Percentiles rank a stretch among this genome's conserved stretches.
These are phyloP conservation scores for Hemerocallis citrina DNA, from an alignment of 106 monocot species.

Conservation along the genomic window DNA sequence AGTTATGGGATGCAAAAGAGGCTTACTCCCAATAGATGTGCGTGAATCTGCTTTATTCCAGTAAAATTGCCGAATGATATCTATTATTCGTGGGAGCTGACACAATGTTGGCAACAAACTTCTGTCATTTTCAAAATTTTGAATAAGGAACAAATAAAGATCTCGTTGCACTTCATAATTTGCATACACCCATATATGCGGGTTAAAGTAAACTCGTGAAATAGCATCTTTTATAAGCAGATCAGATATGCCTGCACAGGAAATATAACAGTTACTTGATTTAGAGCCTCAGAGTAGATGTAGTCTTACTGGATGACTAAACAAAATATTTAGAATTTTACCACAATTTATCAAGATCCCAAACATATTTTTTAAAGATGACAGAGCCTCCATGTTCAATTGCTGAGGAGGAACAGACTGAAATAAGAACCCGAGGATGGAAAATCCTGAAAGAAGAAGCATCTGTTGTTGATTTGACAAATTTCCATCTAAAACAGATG, in stretches of 20 bases:
- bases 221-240: conserved; percentile 76
- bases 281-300: neutral
- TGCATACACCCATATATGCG: conserved; percentile 83
- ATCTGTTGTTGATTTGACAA: conserved; percentile 94
- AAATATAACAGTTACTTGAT: conserved; percentile 5
- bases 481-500: conserved; percentile 90
- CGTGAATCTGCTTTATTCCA: conserved; percentile 59
- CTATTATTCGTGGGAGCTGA: conserved; percentile 66
- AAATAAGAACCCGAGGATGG: conserved; percentile 86
- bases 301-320: neutral
- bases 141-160: conserved; percentile 84
- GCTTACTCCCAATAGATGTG: conserved; percentile 38
- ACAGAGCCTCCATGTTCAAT: conserved; percentile 68
- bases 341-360: conserved; percentile 55
- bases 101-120: conserved; percentile 42
- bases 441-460: conserved; percentile 86
- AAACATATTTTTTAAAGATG: conserved; percentile 78
- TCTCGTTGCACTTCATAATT: conserved; percentile 93
- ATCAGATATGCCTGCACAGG: conserved; percentile 58
- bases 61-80: conserved; percentile 81
- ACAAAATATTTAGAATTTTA: conserved; percentile 20
- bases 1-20: conserved; percentile 56
- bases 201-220: conserved; percentile 75
- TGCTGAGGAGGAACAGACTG: conserved; percentile 75
- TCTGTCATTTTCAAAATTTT: conserved; percentile 75